These are phyloP conservation scores for Globisporangium recalcitrans DNA, from an alignment of 352 stramenopile species.

Conservation along the genomic window DNA sequence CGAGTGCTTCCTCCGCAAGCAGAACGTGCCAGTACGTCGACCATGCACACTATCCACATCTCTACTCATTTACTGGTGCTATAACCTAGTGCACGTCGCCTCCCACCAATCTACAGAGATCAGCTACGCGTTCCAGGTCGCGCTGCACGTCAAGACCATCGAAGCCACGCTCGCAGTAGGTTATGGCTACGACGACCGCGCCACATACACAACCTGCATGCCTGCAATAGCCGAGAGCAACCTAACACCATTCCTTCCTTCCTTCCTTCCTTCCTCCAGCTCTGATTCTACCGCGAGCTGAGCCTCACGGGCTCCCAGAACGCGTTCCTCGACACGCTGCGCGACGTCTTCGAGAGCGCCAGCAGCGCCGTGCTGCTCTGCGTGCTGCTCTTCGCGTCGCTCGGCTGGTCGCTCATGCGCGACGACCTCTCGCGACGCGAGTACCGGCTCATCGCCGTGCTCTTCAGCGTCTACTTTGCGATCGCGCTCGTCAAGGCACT, in stretches of 20 bases:
- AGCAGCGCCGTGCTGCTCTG: conserved; percentile 33
- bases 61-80: neutral
- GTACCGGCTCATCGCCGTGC: conserved; percentile 24
- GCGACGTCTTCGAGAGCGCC: conserved; percentile 35
- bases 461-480: conserved; percentile 36
- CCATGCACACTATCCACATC: neutral
- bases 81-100: neutral
- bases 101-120: conserved; percentile 31
- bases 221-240: too few species aligned
- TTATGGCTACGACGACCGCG: too few species aligned
- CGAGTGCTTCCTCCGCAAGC: conserved; percentile 35
- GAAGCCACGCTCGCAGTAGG: conserved; percentile 41
- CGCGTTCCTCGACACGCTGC: conserved; percentile 24
- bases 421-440: conserved; percentile 39
- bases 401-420: conserved; percentile 62
- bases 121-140: conserved; percentile 43
- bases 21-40: conserved; percentile 35
- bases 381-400: conserved; percentile 43
- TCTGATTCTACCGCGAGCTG: conserved; percentile 45
- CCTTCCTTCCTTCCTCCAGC: conserved; percentile 16
- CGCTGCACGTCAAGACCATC: conserved; percentile 43
- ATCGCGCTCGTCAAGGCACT: conserved; percentile 41
- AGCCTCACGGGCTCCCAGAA: conserved; percentile 31
- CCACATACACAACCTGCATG: too few species aligned
- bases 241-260: too few species aligned